Conservation (phyloP, 768 basidiomycete genomes). For the Galerina marginata region DNA sequence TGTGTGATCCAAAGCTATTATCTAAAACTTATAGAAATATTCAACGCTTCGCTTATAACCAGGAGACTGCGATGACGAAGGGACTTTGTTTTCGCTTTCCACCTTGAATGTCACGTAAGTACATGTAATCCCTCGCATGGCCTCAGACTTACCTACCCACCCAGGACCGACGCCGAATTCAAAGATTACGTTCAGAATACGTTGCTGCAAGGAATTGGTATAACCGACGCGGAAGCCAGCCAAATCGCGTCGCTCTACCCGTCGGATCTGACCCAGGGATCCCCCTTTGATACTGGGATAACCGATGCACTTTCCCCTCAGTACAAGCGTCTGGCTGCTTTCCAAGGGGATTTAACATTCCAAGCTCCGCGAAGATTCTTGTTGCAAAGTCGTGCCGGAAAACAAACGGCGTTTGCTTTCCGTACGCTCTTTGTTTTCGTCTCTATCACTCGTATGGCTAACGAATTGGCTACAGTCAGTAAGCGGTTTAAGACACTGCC, state of each 20-base stretch:
- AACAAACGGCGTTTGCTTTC: constrained; percentile 47
- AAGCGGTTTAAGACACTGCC: constrained; percentile 50
- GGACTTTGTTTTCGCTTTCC: constrained; percentile 52
- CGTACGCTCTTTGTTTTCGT: constrained; percentile 27
- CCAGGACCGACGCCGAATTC: constrained; percentile 32
- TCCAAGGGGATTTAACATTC: constrained; percentile 52
- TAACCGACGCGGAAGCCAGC: constrained; percentile 34
- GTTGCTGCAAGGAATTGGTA: constrained; percentile 34
- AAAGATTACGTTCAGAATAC: constrained; percentile 28
- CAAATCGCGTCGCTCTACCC: constrained; percentile 43
- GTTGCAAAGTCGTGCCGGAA: constrained; percentile 38
- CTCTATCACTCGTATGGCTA: not conserved
- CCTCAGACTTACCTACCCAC: constrained; percentile 16
- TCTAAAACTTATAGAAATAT: not conserved
- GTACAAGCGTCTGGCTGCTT: constrained; percentile 51
- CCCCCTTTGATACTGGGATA: constrained; percentile 56
- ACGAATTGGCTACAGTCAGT: constrained; percentile 37
- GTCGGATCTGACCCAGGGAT: constrained; percentile 46
- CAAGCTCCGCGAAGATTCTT: constrained; percentile 52
- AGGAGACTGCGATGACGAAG: constrained; percentile 50
- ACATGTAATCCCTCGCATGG: constrained; percentile 14
- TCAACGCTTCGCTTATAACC: too few species aligned
- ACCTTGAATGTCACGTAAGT: constrained; percentile 55
- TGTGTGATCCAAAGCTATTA: constrained; percentile 5
- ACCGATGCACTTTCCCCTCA: constrained; percentile 47